Evolutionary conservation across 2,329 filamentous ascomycete genomes (phyloP).

Genomic region (Nothophaeocryptopus gaeumannii): DNA sequence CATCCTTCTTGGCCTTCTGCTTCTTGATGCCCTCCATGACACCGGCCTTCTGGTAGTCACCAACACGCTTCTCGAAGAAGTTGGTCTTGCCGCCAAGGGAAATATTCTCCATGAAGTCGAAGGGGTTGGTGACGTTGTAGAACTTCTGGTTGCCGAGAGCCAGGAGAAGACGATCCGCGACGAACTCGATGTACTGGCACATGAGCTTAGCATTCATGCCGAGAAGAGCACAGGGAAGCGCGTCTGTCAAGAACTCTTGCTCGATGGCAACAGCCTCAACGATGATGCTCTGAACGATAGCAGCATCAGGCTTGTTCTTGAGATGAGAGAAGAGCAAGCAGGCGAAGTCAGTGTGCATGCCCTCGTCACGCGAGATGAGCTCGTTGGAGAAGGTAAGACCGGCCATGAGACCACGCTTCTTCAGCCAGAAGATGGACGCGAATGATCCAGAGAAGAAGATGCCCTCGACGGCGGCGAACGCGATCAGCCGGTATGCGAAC

Average conservation of each 20-base stretch:
- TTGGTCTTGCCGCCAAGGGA: slow-evolving; percentile 98
- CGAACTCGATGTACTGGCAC: slow-evolving; percentile 99
- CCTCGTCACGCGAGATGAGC: slow-evolving; percentile 98
- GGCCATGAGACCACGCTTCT: slow-evolving; percentile 99
- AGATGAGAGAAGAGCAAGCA: slow-evolving; percentile 97
- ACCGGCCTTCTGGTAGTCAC: slow-evolving; percentile 98
- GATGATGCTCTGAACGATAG: slow-evolving; percentile 83
- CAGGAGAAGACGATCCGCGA: slow-evolving; percentile 89
- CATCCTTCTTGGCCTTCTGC: slow-evolving; percentile 37
- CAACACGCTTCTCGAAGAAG: slow-evolving; percentile 99
- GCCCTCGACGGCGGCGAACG: slow-evolving; percentile 95
- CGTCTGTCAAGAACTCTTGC: slow-evolving; percentile 96
- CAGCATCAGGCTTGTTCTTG: slow-evolving; percentile 81
- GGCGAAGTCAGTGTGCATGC: slow-evolving; percentile 98
- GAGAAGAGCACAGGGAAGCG: slow-evolving; percentile 84
- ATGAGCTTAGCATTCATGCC: slow-evolving; percentile 97
- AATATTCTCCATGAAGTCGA: slow-evolving; percentile 99
- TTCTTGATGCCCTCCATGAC: slow-evolving; percentile 85
- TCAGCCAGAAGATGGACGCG: slow-evolving; percentile 99
- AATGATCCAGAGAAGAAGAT: slow-evolving; percentile 99
- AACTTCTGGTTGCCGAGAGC: slow-evolving; percentile 91
- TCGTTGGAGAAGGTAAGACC: slow-evolving; percentile 99
- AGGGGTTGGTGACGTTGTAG: slow-evolving; percentile 91
- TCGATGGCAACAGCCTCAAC: slow-evolving; percentile 91
- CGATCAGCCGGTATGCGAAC: slow-evolving; percentile 91